phyloP scores from a whole-genome alignment of 345 rosid species.

The Odontarrhena argentea region DNA sequence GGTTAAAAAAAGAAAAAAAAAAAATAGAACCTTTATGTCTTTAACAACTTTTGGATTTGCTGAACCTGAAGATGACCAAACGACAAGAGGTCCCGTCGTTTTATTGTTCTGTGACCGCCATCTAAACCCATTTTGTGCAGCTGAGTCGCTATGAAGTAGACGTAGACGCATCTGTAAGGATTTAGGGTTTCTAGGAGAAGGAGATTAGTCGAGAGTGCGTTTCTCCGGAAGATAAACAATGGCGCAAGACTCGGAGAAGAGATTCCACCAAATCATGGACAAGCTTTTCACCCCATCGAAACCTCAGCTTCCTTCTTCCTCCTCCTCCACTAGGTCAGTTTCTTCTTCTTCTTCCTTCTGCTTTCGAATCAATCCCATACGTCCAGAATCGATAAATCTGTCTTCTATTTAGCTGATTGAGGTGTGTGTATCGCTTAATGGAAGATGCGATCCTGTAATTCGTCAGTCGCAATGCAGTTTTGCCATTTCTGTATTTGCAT shows the following conservation, averaged over 20 bases:
- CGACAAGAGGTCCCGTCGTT: constrained; percentile 35
- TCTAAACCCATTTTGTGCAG: constrained; percentile 4
- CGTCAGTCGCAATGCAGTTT: not conserved
- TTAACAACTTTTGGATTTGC: not conserved
- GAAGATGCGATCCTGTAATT: not conserved
- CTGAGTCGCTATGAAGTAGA: constrained; percentile 31
- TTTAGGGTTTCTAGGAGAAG: constrained; percentile 25
- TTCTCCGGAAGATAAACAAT: constrained; percentile 34
- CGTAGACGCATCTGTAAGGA: constrained; percentile 26
- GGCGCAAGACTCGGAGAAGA: constrained; percentile 79
- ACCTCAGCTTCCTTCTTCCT: constrained; percentile 45
- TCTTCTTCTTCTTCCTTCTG: not conserved
- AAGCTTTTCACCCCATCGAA: constrained; percentile 67
- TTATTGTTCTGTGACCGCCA: constrained; percentile 17
- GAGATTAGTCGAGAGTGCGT: not conserved
- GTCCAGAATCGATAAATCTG: not conserved
- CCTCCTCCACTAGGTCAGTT: constrained; percentile 55
- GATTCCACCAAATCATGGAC: constrained; percentile 83
- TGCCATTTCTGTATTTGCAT: not conserved
- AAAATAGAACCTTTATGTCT: no score
- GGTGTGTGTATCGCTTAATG: not conserved
- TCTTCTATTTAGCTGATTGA: constrained; percentile 7
- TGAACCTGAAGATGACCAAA: not conserved
- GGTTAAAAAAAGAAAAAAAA: no score
- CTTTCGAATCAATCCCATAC: not conserved